These are phyloP conservation scores for Eucalyptus sp. DNA, from an alignment of 345 rosid genomes.

Conservation along the genomic window DNA sequence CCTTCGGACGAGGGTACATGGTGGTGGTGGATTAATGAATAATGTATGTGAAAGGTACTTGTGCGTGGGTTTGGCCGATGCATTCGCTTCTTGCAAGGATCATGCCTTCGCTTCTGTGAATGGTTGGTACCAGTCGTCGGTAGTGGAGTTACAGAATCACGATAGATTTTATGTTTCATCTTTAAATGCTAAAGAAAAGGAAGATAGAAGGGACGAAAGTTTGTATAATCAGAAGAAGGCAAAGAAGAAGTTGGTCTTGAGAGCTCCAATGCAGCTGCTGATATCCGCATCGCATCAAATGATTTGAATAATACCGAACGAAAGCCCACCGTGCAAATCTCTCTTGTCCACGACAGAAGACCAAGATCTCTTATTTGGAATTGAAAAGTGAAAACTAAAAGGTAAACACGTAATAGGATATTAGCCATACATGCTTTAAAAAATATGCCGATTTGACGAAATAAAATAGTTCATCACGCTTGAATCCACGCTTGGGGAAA, in stretches of 20 bases:
- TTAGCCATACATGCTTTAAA: not conserved
- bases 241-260: not conserved
- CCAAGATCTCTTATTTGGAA: not conserved
- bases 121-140: not conserved
- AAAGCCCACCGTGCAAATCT: not conserved
- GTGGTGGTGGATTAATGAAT: not conserved
- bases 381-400: not conserved
- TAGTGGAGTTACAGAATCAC: not conserved
- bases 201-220: not conserved
- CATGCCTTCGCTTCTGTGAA: not conserved
- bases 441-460: not conserved
- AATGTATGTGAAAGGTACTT: not conserved
- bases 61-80: not conserved
- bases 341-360: not conserved
- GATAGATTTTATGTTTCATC: not conserved
- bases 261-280: not conserved
- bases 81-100: not conserved
- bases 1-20: not conserved
- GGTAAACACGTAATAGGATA: not conserved
- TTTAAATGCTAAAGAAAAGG: not conserved
- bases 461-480: not conserved
- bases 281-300: not conserved
- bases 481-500: too few species aligned
- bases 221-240: not conserved
- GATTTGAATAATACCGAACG: not conserved